These are phyloP conservation scores for Stagonosporopsis chrysanthemi DNA, from an alignment of 2,329 filamentous ascomycete species.

Conservation along the genomic window DNA sequence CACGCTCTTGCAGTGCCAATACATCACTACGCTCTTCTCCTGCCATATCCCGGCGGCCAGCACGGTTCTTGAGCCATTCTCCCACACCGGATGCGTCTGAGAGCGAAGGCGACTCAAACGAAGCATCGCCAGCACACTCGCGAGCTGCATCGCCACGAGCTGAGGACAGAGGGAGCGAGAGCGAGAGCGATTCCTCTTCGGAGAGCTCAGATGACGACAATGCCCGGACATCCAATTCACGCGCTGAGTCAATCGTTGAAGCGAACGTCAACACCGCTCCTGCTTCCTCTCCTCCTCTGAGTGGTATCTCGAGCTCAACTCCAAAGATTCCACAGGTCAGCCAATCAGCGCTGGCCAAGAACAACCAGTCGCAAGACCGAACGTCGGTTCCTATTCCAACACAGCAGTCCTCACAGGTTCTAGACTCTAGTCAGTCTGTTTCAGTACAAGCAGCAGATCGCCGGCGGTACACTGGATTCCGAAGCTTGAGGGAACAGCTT, in stretches of 20 bases:
- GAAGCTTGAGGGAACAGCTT: constrained; percentile 22
- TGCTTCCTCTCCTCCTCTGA: constrained; percentile 24
- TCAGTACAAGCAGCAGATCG: constrained; percentile 21
- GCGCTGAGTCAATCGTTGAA: background rate
- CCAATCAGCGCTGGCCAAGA: constrained; percentile 14
- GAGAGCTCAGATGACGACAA: constrained; percentile 24
- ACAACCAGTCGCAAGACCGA: constrained; percentile 4
- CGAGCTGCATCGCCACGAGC: constrained; percentile 7
- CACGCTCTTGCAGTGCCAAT: constrained; percentile 23
- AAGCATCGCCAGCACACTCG: constrained; percentile 6
- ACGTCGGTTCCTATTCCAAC: constrained; percentile 20
- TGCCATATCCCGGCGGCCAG: constrained; percentile 27
- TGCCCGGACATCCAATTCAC: constrained; percentile 17
- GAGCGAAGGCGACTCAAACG: constrained; percentile 27
- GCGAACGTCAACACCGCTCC: constrained; percentile 5
- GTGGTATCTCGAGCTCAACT: background rate
- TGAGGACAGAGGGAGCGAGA: constrained; percentile 10
- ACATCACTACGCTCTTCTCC: constrained; percentile 33
- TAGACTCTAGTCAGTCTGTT: constrained; percentile 19
- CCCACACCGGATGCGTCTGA: constrained; percentile 30
- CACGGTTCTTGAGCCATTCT: constrained; percentile 33
- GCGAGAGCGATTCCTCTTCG: constrained; percentile 20
- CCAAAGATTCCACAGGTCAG: constrained; percentile 16
- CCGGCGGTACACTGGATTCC: constrained; percentile 22
- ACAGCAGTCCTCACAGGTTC: constrained; percentile 11